Base-by-base conservation (phyloP, 345 rosid species). In the Brassica cretica region DNA sequence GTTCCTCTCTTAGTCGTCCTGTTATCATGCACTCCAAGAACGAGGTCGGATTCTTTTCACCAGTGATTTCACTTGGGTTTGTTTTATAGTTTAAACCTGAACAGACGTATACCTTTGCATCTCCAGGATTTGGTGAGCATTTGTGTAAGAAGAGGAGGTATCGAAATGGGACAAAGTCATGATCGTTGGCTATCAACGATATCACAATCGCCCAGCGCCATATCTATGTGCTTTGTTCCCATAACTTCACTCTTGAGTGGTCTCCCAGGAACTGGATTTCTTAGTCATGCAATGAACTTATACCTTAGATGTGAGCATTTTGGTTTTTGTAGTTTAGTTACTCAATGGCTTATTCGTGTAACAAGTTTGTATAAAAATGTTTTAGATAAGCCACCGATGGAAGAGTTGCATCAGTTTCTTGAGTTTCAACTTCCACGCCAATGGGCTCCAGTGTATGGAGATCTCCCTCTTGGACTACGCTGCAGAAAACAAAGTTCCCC, bases 361-460 rank as follows among this genome's bases (percentile, higher is more conserved):
- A 74, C 62, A n/a, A 72, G 59, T 21, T 35, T 62, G 16, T 77
- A 18, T 41, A 14, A 35, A 19, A 80, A 62, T 73, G n/a, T 44
- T 10, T 84, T 88, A 95, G 99, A 93, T 72, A 95, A 93, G 81
- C 99, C 99, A 51, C 92, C 83, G 1, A 88, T 90, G 78, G 99
- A 95, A 82, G 99, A 95, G 64, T 89, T 95, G 53, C 89, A 89
- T 51, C 94, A 88, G 65, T 95, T 95, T 82, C 87, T 95, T 14
- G 99, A 95, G 78, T 95, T 95, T 83, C 99, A 95, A 76, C 84
- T 95, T 72, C 97, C 97, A 74, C 90, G 97, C 75, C 92, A 91
- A 72, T 95, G 99, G 99, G 98, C 98, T 74, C 99, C 99, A 0
- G 86, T 90, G 18, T 95, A 91, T n/a, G 84, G 94, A 29, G 97